phyloP scores from a whole-genome alignment of 1,284 basidiomycete species.

The Ustilago curta region DNA sequence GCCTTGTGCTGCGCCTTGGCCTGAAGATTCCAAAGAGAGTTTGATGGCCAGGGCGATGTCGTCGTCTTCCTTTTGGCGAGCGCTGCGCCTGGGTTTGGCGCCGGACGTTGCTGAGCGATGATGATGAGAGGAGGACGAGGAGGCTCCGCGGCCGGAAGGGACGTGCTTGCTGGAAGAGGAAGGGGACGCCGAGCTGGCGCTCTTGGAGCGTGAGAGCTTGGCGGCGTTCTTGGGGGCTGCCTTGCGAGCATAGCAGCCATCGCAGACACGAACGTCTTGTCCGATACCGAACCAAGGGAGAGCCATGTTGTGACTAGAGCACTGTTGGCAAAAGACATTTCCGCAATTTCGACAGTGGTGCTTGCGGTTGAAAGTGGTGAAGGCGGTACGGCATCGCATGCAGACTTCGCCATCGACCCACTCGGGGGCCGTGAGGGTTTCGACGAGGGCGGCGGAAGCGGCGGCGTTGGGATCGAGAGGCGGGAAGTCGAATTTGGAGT shows the following conservation, averaged over 20 bases:
- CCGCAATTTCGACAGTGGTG: slow-evolving; percentile 99
- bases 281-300: slow-evolving; percentile 94
- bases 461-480: slow-evolving; percentile 78
- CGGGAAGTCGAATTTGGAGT: slow-evolving; percentile 80
- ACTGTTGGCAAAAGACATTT: slow-evolving; percentile 93
- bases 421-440: slow-evolving; percentile 77
- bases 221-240: slow-evolving; percentile 55
- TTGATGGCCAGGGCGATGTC: slow-evolving; percentile 94
- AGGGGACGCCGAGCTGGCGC: slow-evolving; percentile 30
- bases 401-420: slow-evolving; percentile 98
- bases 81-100: slow-evolving; percentile 60
- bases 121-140: slow-evolving; percentile 52
- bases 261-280: slow-evolving; percentile 93
- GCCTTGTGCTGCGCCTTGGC: slow-evolving; percentile 20
- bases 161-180: slow-evolving; percentile 36
- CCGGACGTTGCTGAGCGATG: slow-evolving; percentile 64
- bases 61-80: slow-evolving; percentile 77
- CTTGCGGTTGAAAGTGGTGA: slow-evolving; percentile 95
- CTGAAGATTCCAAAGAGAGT: slow-evolving; percentile 76
- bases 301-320: slow-evolving; percentile 85
- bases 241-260: slow-evolving; percentile 75
- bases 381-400: slow-evolving; percentile 88
- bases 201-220: slow-evolving; percentile 51
- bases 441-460: slow-evolving; percentile 62
- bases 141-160: slow-evolving; percentile 55